phyloP scores from a whole-genome alignment of 2,329 filamentous ascomycete genomes.

The Aphanoascus verrucosus region DNA sequence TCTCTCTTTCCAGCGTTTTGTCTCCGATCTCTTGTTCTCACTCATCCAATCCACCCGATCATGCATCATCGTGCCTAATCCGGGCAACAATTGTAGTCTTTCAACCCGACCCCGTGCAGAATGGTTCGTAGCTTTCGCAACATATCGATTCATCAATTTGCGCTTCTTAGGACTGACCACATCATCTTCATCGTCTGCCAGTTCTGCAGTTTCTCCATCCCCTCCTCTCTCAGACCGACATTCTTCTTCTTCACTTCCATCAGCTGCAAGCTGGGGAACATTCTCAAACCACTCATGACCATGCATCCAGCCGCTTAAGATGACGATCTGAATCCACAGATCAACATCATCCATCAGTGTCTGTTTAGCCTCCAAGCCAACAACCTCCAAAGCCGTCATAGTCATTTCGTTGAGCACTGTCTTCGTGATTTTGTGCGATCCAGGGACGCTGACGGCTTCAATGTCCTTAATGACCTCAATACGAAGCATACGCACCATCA shows the following conservation, averaged over 20 bases:
- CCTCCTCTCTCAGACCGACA: not conserved
- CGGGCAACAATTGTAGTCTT: slow-evolving; percentile 33
- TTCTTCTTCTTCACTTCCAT: slow-evolving; percentile 9
- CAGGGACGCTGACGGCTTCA: not conserved
- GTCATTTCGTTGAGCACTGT: slow-evolving; percentile 28
- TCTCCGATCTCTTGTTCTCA: slow-evolving; percentile 35
- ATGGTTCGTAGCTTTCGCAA: slow-evolving; percentile 15
- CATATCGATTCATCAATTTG: slow-evolving; percentile 18
- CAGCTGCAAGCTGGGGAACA: slow-evolving; percentile 26
- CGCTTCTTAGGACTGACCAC: slow-evolving; percentile 22
- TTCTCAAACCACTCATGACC: slow-evolving; percentile 59
- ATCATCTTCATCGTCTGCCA: slow-evolving; percentile 22
- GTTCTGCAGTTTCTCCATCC: slow-evolving; percentile 2
- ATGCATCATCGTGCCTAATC: slow-evolving; percentile 43
- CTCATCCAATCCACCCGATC: slow-evolving; percentile 39
- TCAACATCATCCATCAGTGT: slow-evolving; percentile 45
- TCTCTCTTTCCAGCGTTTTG: slow-evolving; percentile 34
- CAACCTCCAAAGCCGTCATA: slow-evolving; percentile 28
- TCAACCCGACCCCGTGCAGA: not conserved
- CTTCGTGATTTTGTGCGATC: not conserved
- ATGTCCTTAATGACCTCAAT: not conserved
- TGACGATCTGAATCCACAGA: slow-evolving; percentile 49
- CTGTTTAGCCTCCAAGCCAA: slow-evolving; percentile 25
- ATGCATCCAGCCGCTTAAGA: slow-evolving; percentile 41
- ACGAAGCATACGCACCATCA: slow-evolving; percentile 29